Evolutionary conservation across 2,329 filamentous ascomycete genomes (phyloP), one percentile per base, ranked within the genome.

Genomic region (Dactylellina cionopaga): DNA sequence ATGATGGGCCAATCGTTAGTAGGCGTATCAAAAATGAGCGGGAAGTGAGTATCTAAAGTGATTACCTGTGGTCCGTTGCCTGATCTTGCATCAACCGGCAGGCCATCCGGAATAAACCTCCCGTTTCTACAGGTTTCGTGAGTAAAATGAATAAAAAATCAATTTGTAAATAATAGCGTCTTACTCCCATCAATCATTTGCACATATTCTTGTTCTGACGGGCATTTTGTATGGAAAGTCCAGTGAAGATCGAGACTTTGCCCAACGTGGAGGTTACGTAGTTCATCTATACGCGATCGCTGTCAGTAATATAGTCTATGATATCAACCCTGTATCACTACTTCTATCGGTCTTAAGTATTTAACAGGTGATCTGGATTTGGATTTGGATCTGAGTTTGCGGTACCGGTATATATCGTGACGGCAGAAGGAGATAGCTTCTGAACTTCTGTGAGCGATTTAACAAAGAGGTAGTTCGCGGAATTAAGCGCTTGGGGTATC

Each of bases 111-210:
- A 66, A 66, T 19, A 66, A 15, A 4, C 62, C 62, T 2, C 62
- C 51, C 5, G 62, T 66, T 43, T 66, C 62, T 66, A 29, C 10
- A 25, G 39, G 27, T 1, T 1, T 7, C 31, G 5, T 51, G 10
- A 37, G 19, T 15, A 3, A 6, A 31, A 6, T 22, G 2, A 17
- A 25, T 7, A 13, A 54, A 24, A 24, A n/a, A 5, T 37, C 1
- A 6, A 31, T 31, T 19, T n/a, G 35, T 3, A 25, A 24, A 19
- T 52, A 31, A n/a, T 35, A 9, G 46, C 35, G 10, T 25, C 60
- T 19, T 55, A 56, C 60, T 65, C 2, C 60, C 60, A 47, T 65
- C 60, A 19, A 65, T 25, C 60, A 65, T 65, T 27, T 35, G 19
- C 10, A 66, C 52, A 33, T 66, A 66, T 27, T 66, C 62, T 27